Evolutionary conservation across 2,329 filamentous ascomycete species (phyloP).

Genomic region (Aspergillus quadricinctus): DNA sequence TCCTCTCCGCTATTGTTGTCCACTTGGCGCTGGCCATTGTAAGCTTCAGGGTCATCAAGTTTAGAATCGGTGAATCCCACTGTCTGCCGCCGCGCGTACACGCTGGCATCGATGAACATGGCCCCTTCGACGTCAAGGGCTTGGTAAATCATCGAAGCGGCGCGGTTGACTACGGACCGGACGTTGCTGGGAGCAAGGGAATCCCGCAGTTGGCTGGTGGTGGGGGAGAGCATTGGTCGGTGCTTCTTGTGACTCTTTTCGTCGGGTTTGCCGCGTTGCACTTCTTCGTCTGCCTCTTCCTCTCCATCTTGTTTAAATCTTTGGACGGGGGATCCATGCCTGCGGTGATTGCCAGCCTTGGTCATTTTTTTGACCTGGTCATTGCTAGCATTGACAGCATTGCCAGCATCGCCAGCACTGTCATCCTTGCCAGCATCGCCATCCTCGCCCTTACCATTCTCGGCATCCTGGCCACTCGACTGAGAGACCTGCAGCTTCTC

Average conservation of each 20-base stretch:
- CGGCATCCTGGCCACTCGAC: background rate
- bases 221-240: slow-evolving; percentile 13
- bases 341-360: background rate
- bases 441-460: too few relatives aligned
- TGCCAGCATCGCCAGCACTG: background rate
- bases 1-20: background rate
- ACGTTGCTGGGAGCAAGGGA: slow-evolving; percentile 12
- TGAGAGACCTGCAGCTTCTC: background rate
- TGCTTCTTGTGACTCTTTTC: slow-evolving; percentile 1
- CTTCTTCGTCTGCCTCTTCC: background rate
- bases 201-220: slow-evolving; percentile 14
- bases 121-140: slow-evolving; percentile 17
- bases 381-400: too few relatives aligned
- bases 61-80: slow-evolving; percentile 2
- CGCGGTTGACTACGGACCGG: slow-evolving; percentile 15
- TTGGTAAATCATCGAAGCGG: slow-evolving; percentile 13
- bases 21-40: background rate
- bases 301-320: slow-evolving; percentile 6
- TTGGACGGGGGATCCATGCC: slow-evolving; percentile 9
- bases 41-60: background rate
- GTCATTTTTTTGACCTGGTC: background rate
- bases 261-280: background rate
- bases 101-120: slow-evolving; percentile 18
- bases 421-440: background rate
- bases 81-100: slow-evolving; percentile 14